phyloP scores from a whole-genome alignment of 179 eudicot genomes.

The Beta corolliflora region DNA sequence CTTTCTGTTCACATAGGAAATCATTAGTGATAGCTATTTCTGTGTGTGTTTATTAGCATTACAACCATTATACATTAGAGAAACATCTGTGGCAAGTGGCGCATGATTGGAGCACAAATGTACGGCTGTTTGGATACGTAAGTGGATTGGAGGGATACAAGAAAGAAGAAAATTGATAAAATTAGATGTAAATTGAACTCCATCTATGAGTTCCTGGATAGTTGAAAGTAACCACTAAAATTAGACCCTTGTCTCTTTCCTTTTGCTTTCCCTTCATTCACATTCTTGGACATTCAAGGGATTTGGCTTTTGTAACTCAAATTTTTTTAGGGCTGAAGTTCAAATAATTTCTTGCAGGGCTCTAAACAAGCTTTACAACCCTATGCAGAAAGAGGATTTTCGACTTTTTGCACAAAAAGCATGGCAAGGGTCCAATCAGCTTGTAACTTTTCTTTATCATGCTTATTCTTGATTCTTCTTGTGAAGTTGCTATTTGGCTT shows the following conservation, averaged over 20 bases:
- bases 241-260: too few species aligned
- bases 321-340: background rate
- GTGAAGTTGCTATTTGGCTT: background rate
- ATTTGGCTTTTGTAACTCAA: background rate
- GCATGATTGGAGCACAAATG: background rate
- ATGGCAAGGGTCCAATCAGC: slow-evolving; percentile 16
- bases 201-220: background rate
- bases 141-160: background rate
- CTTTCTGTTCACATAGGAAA: background rate
- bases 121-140: background rate
- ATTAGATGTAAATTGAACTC: background rate
- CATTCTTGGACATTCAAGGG: background rate
- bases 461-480: slow-evolving; percentile 2
- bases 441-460: slow-evolving; percentile 20
- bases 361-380: slow-evolving; percentile 17
- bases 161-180: background rate
- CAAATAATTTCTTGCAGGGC: slow-evolving; percentile 24
- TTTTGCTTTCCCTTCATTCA: background rate
- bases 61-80: background rate
- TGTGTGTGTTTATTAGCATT: background rate
- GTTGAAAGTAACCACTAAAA: background rate
- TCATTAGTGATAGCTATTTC: too few species aligned
- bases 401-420: slow-evolving; percentile 18
- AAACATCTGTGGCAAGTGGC: background rate
- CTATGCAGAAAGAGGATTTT: slow-evolving; percentile 5